A percentile compares a stretch with the other conserved stretches of the same genome.
Conservation (phyloP, 23 red algal genomes). For the Gracilaria domingensis region DNA sequence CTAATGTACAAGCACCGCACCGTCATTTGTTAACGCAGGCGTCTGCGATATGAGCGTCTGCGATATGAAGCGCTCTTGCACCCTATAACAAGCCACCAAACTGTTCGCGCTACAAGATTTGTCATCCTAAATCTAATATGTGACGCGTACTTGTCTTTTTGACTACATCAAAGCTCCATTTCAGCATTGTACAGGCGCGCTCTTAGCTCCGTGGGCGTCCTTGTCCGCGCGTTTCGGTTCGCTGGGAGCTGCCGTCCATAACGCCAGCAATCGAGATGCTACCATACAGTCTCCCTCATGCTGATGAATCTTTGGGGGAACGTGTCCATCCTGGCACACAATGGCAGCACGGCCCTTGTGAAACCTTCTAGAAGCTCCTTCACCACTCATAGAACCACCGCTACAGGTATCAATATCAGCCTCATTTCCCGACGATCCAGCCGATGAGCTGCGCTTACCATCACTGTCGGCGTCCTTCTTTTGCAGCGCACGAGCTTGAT, state of each 20-base stretch:
- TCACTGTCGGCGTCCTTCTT: conserved; percentile 19
- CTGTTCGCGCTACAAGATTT: too few species aligned
- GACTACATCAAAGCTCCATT: background rate
- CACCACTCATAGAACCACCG: conserved; percentile 38
- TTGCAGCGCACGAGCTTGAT: background rate
- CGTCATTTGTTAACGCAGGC: background rate
- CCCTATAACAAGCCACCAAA: too few species aligned
- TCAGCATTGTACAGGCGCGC: conserved; percentile 10
- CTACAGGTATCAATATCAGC: conserved; percentile 68
- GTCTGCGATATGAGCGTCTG: background rate
- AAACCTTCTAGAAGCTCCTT: conserved; percentile 21
- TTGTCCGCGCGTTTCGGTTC: conserved; percentile 13
- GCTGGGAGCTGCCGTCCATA: conserved; percentile 48
- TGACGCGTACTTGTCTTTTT: background rate
- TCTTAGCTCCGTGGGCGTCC: background rate
- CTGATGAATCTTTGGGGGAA: conserved; percentile 53
- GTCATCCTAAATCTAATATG: too few species aligned
- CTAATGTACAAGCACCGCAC: conserved; percentile 1
- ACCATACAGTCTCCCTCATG: conserved; percentile 77
- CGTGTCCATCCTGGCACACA: conserved; percentile 68
- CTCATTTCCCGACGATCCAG: conserved; percentile 59
- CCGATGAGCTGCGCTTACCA: conserved; percentile 22
- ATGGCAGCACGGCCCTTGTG: conserved; percentile 41
- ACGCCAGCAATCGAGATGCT: conserved; percentile 48
- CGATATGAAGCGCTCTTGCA: too few species aligned